Evolutionary conservation across 1,284 basidiomycete species (phyloP).

Genomic region (Pyrrhoderma lamaoense): DNA sequence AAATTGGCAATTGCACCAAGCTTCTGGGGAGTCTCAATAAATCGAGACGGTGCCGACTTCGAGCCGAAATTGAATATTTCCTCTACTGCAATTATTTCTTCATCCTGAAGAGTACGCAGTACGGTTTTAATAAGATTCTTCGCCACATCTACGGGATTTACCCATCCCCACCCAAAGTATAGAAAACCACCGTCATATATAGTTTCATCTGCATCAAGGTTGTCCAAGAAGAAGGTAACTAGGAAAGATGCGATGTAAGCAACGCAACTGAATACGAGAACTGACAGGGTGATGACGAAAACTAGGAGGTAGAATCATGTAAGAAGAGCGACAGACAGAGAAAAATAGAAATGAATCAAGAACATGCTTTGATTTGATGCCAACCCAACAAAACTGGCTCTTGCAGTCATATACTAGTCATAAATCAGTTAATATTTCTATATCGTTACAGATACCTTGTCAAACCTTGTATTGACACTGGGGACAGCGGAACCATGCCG

Average conservation of each 20-base stretch:
- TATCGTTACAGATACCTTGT: background rate
- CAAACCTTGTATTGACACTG: conserved; percentile 54
- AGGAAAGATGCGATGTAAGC: conserved; percentile 66
- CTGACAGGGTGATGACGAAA: conserved; percentile 55
- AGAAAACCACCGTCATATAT: conserved; percentile 25
- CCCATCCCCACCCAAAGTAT: conserved; percentile 39
- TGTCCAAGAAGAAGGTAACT: conserved; percentile 46
- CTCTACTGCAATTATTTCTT: conserved; percentile 40
- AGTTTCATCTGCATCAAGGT: conserved; percentile 34
- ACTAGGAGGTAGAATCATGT: conserved; percentile 33
- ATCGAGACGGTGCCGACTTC: conserved; percentile 17
- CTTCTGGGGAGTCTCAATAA: conserved; percentile 22
- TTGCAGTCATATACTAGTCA: conserved; percentile 54
- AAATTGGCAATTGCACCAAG: conserved; percentile 48
- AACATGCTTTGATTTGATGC: conserved; percentile 63
- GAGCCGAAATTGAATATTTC: conserved; percentile 22
- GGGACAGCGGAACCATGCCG: conserved; percentile 66
- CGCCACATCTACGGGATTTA: conserved; percentile 51
- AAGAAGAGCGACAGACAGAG: background rate
- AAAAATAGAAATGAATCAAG: background rate
- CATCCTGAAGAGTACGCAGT: conserved; percentile 56
- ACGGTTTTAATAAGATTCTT: conserved; percentile 58
- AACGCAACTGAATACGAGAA: conserved; percentile 55
- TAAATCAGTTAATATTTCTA: background rate
- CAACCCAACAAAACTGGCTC: conserved; percentile 59